Base-by-base conservation (phyloP, 2,329 filamentous ascomycete species). In the Aspergillus luchuensis region DNA sequence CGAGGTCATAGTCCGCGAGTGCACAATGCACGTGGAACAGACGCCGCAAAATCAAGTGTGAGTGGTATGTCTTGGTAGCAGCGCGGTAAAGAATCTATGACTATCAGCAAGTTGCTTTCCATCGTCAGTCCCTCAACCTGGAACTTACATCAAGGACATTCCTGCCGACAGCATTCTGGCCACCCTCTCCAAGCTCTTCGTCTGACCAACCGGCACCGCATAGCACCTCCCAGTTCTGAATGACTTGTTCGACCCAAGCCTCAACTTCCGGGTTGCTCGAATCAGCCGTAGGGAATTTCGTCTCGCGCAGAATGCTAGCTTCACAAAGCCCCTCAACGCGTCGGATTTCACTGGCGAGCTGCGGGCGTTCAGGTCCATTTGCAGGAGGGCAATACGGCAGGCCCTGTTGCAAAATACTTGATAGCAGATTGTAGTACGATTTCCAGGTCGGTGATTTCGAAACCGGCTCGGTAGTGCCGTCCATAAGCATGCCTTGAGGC, bases 1-100 rank as follows among this genome's bases (percentile, higher is more conserved):
- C 93, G 52, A 98, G 81, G 58, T 97, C 91, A 66, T 97, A 98
- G 68, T 99, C 94, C 8, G 92, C 92, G 17, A 97, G 82, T 2
- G 92, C 86, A 17, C 94, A 82, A 74, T 99, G 95, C 2, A 97
- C 89, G 10, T 87, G 89, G 72, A 98, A 98, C 0, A 99, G 82
- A 69, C 93, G 87, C 60, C 94, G 85, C 30, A 99, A 80, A 63
- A 98, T 91, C 8, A 92, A 82, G 1, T 94, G 96, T 1, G 95
- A 99, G 76, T 99, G 95, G 71, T 95, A 99, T 0, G 93, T 97
- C 76, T 95, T 97, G 8, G 90, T 92, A 7, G 94, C 91, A 21
- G 93, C 91, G 41, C 90, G 89, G 76, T 98, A 99, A 6, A 99
- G 82, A 28, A 92, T 91, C 75, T 95, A 58, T 39, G 15, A 47